Base-by-base conservation (phyloP, 2,329 filamentous ascomycete genomes). In the Neopestalotiopsis rosae region DNA sequence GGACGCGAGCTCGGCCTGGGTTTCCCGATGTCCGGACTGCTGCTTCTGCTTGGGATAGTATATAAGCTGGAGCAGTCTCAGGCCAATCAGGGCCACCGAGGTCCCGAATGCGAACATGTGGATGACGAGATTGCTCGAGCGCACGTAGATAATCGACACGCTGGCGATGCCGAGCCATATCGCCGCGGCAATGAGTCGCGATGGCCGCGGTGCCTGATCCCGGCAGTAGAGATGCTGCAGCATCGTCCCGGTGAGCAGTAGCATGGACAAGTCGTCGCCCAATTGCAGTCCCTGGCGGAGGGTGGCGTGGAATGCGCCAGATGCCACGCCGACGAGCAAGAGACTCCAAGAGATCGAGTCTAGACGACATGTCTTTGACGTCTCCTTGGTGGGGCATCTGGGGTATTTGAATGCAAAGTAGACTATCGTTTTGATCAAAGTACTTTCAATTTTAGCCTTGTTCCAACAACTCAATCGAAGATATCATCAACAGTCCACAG, bases 181-280 rank as follows among this genome's bases (percentile, higher is more conserved):
- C 71, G 72, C 24, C 81, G 32, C 75, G 17, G 82, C 81, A 67
- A 81, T 76, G 63, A 75, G 42, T 6, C 71, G 74, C 38, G 70
- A 68, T 17, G 78, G 77, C 2, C 76, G 66, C 6, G 80, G 76
- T 5, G 84, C 77, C 34, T 85, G 82, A 58, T 83, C 79, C 45
- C 81, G 79, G 13, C 83, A 84, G 67, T 83, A 81, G 4, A 85
- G 77, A 63, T 84, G 83, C 62, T 88, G 85, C 5, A 89, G 79
- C 67, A 89, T 81, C 0, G 86, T 80, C 69, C 84, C 86, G 28
- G 82, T 83, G 4, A 89, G 81, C 13, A 86, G 77, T 38, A 89
- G 82, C 88, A 89, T 89, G 67, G 86, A 85, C n/a, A 89, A 78
- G 72, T 90, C 88, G 72, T 90, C 88, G 71, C 82, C 83, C 69